phyloP scores from a whole-genome alignment of 106 monocot genomes.

The Chionographis japonica region DNA sequence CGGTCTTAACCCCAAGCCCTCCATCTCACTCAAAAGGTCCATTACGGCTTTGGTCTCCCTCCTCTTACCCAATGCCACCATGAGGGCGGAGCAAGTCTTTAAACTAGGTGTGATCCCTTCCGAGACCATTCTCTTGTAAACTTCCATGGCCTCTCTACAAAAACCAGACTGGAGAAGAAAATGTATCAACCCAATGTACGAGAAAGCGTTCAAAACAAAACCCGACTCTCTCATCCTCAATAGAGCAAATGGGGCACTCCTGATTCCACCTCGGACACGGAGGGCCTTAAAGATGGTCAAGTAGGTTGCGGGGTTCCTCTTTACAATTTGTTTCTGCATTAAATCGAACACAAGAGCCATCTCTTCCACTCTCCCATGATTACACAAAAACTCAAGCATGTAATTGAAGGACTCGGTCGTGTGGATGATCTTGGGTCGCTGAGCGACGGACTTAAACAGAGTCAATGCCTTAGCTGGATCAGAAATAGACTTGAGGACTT shows the following conservation, averaged over 20 bases:
- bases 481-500: conserved; percentile 31
- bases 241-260: conserved; percentile 55
- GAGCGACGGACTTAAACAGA: conserved; percentile 55
- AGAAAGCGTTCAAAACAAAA: conserved; percentile 67
- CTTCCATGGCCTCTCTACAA: conserved; percentile 53
- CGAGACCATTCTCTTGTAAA: conserved; percentile 63
- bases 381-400: conserved; percentile 81
- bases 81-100: conserved; percentile 85
- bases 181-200: conserved; percentile 83
- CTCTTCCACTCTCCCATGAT: conserved; percentile 47
- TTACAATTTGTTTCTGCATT: conserved; percentile 93
- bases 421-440: conserved; percentile 39
- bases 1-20: conserved; percentile 59
- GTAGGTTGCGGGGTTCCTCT: conserved; percentile 55
- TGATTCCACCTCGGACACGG: conserved; percentile 43
- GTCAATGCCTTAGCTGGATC: conserved; percentile 49
- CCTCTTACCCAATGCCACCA: conserved; percentile 81
- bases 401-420: conserved; percentile 86
- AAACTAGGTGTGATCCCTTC: conserved; percentile 71
- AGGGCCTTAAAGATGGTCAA: conserved; percentile 66
- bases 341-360: conserved; percentile 88
- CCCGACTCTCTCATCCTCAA: conserved; percentile 60
- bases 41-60: conserved; percentile 50
- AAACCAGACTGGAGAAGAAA: conserved; percentile 69
- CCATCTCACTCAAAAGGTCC: conserved; percentile 72